Conservation (phyloP, 805 yeast species). For the Cyberlindnera subsufficiens region DNA sequence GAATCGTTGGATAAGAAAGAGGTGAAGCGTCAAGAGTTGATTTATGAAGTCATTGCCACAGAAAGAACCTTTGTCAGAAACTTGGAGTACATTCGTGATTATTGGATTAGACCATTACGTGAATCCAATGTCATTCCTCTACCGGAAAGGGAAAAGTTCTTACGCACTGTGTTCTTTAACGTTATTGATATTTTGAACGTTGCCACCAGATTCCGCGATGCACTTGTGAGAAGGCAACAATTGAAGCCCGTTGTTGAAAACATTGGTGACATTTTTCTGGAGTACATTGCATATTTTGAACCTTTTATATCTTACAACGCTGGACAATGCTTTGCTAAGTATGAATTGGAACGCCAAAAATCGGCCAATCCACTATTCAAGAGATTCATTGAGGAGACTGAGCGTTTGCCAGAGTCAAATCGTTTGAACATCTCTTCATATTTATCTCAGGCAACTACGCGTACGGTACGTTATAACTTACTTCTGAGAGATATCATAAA, state of each 20-base stretch:
- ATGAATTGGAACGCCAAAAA: slow-evolving; percentile 91
- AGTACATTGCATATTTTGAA: slow-evolving; percentile 79
- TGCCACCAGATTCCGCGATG: slow-evolving; percentile 82
- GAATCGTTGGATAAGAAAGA: slow-evolving; percentile 78
- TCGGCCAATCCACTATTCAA: slow-evolving; percentile 86
- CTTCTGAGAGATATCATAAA: slow-evolving; percentile 78
- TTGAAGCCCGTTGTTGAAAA: slow-evolving; percentile 78
- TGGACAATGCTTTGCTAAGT: slow-evolving; percentile 90
- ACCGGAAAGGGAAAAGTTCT: slow-evolving; percentile 83
- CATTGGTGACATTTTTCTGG: slow-evolving; percentile 83
- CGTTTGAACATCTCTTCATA: slow-evolving; percentile 91
- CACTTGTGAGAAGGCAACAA: slow-evolving; percentile 81
- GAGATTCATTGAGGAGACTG: slow-evolving; percentile 88
- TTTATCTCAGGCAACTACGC: slow-evolving; percentile 89
- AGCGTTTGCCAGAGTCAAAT: slow-evolving; percentile 76
- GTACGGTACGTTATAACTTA: slow-evolving; percentile 92
- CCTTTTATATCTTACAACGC: slow-evolving; percentile 94
- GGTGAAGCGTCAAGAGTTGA: slow-evolving; percentile 89
- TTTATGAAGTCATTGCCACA: slow-evolving; percentile 88
- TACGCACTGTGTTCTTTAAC: slow-evolving; percentile 86
- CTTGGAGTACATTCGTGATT: slow-evolving; percentile 86
- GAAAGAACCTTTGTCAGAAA: slow-evolving; percentile 95
- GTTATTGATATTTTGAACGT: slow-evolving; percentile 81
- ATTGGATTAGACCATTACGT: slow-evolving; percentile 86
- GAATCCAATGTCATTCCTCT: slow-evolving; percentile 86